Base-by-base conservation (phyloP, 148 eudicot species). In the Vaccinium corymbosum region DNA sequence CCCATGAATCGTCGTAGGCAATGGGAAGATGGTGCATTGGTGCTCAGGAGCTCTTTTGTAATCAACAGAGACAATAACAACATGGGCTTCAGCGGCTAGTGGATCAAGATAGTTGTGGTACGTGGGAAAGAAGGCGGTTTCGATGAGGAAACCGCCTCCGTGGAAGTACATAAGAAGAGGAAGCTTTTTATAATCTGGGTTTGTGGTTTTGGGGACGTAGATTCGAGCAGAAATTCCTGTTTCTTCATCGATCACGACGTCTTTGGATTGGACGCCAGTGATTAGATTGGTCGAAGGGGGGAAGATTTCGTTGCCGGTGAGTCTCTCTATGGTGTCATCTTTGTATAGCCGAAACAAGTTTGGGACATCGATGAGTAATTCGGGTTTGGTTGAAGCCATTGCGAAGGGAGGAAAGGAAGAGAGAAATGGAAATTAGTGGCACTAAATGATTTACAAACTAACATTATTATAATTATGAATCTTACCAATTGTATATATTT, bases 141-240 rank as follows among this genome's bases (percentile, higher is more conserved):
- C 88, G 29, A 89, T 73, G 19, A 73, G 38, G 73, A 92, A 93
- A 4, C 86, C 92, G 7, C 94, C 94, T 0, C 94, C 94, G 50
- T 92, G 97, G 55, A 68, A 87, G 88, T 91, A 92, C 4, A 93
- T 32, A 0, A 92, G 71, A n/a, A 93, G 83, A 25, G 97, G 97
- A 15, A 90, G 82, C 64, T 53, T 51, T 53, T 84, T 88, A 3
- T 83, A 42, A 10, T 55, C 49, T 17, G 81, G 61, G 9, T 81
- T 46, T 0, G 74, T 1, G 46, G 49, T 51, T 51, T 2, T 20
- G 13, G 96, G 96, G 6, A 87, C 84, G 86, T 83, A 92, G 4
- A 93, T 78, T 3, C 96, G 86, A 15, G 88, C 93, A 2, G 84
- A 80, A 0, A 89, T 49, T 35, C 71, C 76, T 7, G 83, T 68